phyloP scores from a whole-genome alignment of 306 rosid species.

The Dryas alaskensis region DNA sequence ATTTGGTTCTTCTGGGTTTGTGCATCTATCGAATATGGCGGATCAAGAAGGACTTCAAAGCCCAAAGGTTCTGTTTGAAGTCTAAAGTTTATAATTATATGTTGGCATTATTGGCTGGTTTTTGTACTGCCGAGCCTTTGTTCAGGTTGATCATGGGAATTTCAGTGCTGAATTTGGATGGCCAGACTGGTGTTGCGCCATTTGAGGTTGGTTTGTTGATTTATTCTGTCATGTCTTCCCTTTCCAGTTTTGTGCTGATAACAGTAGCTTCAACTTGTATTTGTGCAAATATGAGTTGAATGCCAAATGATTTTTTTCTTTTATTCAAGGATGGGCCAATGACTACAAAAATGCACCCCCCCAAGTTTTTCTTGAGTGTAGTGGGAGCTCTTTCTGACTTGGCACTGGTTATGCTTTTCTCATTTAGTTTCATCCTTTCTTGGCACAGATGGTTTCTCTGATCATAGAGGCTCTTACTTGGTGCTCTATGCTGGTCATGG shows the following conservation, averaged over 20 bases:
- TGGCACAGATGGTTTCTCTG: constrained; percentile 69
- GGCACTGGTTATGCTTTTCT: no score
- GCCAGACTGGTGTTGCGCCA: constrained; percentile 75
- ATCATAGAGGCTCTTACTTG: constrained; percentile 66
- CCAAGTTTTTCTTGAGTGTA: neutral
- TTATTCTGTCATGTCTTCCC: neutral
- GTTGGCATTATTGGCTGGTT: constrained; percentile 65
- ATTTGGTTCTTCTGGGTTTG: constrained; percentile 65
- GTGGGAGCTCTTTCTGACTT: neutral
- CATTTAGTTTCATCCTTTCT: constrained; percentile 18
- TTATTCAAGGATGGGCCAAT: neutral
- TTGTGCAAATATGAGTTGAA: neutral
- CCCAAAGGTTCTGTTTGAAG: constrained; percentile 64
- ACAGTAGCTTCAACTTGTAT: constrained; percentile 4
- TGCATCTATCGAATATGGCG: constrained; percentile 78
- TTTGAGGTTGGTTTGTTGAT: constrained; percentile 66
- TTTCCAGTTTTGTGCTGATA: neutral
- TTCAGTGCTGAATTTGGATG: constrained; percentile 78
- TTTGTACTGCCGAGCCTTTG: constrained; percentile 72
- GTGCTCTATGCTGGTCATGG: constrained; percentile 80
- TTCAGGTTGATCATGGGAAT: constrained; percentile 79
- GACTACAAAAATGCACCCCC: neutral
- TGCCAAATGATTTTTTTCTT: no score
- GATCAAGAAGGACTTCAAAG: constrained; percentile 61
- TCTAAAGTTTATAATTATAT: constrained; percentile 76